Evolutionary conservation across 768 basidiomycete genomes (phyloP), one percentile per base, ranked within the genome.

Genomic region (Mycena rosella): DNA sequence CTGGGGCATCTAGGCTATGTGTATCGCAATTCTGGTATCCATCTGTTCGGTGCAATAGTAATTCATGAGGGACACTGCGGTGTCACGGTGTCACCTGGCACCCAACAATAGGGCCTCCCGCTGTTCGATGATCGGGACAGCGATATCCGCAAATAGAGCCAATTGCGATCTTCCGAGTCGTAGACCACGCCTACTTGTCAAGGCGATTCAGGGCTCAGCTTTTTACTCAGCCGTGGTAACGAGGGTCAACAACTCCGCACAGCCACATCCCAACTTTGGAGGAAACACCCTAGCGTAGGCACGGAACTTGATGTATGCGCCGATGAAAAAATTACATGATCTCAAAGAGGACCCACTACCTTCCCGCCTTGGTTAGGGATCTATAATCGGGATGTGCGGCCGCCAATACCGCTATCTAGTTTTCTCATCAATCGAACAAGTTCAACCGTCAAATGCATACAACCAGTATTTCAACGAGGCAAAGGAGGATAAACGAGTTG

Each of bases 341-440:
- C 20, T 20, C 29, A 17, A 38, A 53, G 15, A 45, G 10, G 15
- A 2, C 40, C 17, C 8, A n/a, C 60, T 68, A 24, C 60, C 55
- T 63, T 68, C 42, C 61, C 32, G 61, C 67, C 56, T 22, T 18
- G 44, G 51, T 68, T 53, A 10, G 18, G 24, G 26, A 15, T 20
- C 49, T n/a, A 20, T 18, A 38, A 32, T 2, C 38, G 29, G 53
- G 30, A 32, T 68, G 48, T 63, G 67, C 13, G 38, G 18, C 5
- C 5, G 10, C 8, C 51, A 44, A 27, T 36, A 10, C 7, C 22
- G 8, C 18, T 24, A 20, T 49, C 30, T 40, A 9, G 17, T 24
- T 32, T 20, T 20, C 32, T 10, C 34, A 36, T 34, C 29, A 27
- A 29, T 44, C 40, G 47, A 26, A 8, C 38, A 17, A 51, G 26